Base-by-base conservation (phyloP, 768 basidiomycete species). In the Leccinum variicolor region DNA sequence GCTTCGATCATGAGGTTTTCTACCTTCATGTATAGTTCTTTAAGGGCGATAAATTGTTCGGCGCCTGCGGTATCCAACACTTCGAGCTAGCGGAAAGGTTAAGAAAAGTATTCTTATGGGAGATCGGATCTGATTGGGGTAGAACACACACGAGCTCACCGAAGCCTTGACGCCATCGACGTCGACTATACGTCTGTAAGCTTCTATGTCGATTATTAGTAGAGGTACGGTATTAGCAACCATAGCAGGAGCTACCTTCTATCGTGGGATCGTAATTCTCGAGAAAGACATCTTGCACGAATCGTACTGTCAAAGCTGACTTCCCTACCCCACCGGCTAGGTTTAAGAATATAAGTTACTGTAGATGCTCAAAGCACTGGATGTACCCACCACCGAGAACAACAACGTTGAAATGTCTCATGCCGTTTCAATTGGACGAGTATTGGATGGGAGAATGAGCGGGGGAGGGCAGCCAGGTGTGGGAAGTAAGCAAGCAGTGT, bases 271-370 rank as follows among this genome's bases (percentile, higher is more conserved):
- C 88, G 69, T 92, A 92, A 62, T 81, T 81, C 64, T 89, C 86
- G 29, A 89, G 75, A 70, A 90, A 92, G 46, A 81, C 77, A 69
- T 89, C 83, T 62, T 81, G 80, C 49, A 90, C 83, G 69, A 87
- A 92, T 57, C 89, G 83, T 64, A 90, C 85, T 68, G 90, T 91
- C 33, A 94, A 77, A 13, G 92, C 90, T 25, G 90, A 92, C 73
- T 94, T 94, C 50, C 92, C 92, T 53, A 94, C 91, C 23, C 92
- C 92, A 66, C 92, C 92, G 67, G 90, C 90, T 92, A 56, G 54
- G 51, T 60, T 41, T 10, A 48, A 53, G 54, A 54, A 54, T 64
- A 53, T 41, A 52, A 8, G 11, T 48, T 31, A 49, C 13, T 17
- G 41, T 13, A 21, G 34, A 48, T 53, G n/a, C 25, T 58, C 53